Conservation (phyloP, 306 rosid genomes). For the Benincasa hispida region DNA sequence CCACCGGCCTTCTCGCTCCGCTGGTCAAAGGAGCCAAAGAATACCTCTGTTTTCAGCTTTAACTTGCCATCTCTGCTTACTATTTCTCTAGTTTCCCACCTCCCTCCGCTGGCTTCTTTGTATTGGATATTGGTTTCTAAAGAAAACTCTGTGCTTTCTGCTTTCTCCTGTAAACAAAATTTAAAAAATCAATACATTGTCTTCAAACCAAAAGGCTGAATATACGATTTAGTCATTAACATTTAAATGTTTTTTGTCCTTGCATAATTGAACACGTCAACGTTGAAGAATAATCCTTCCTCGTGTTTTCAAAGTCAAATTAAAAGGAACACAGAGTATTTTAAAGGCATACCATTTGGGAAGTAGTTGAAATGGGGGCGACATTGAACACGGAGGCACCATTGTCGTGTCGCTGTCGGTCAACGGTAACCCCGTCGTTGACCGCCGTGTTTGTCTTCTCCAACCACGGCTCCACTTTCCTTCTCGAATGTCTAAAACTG, state of each 20-base stretch:
- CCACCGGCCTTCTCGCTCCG: slow-evolving; percentile 50
- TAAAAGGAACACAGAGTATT: neutral
- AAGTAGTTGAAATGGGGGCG: neutral
- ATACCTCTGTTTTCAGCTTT: slow-evolving; percentile 48
- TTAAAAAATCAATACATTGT: too few relatives aligned
- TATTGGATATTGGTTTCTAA: slow-evolving; percentile 6
- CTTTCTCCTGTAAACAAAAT: slow-evolving; percentile 17
- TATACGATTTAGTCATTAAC: neutral
- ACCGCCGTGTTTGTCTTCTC: slow-evolving; percentile 1
- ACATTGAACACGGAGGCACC: neutral
- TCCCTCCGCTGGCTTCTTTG: neutral
- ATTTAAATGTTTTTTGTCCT: neutral
- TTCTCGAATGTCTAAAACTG: slow-evolving; percentile 1
- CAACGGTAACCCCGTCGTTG: neutral
- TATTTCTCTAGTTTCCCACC: slow-evolving; percentile 38
- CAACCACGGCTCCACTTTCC: slow-evolving; percentile 14
- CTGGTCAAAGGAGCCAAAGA: slow-evolving; percentile 68
- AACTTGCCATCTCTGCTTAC: slow-evolving; percentile 45
- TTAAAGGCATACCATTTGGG: neutral
- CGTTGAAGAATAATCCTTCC: neutral
- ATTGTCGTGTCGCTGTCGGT: neutral
- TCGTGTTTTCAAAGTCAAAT: neutral
- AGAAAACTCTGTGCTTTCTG: neutral
- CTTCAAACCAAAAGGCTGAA: too few relatives aligned
- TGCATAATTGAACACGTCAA: neutral